Evolutionary conservation across 2,329 filamentous ascomycete genomes (phyloP).

Genomic region (Pseudocercospora ulei): DNA sequence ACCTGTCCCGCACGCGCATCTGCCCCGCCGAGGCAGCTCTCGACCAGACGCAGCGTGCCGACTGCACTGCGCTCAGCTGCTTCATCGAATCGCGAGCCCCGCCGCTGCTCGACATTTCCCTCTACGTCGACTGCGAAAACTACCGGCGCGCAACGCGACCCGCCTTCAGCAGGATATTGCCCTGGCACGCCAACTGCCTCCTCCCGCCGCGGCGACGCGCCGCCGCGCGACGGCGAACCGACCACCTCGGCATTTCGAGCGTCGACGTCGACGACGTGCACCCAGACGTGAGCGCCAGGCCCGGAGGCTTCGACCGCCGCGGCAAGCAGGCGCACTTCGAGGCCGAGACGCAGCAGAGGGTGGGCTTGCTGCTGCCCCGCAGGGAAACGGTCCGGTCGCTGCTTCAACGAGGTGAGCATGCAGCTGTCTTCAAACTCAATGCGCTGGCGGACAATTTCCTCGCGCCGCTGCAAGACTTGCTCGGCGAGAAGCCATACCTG

Average conservation of each 20-base stretch:
- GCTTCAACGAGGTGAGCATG: slow-evolving; percentile 58
- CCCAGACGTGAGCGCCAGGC: slow-evolving; percentile 33
- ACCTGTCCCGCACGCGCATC: slow-evolving; percentile 39
- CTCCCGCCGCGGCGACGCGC: slow-evolving; percentile 64
- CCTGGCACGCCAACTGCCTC: slow-evolving; percentile 82
- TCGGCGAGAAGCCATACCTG: slow-evolving; percentile 48
- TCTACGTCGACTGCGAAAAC: slow-evolving; percentile 85
- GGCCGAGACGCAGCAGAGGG: slow-evolving; percentile 31
- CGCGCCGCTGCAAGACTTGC: slow-evolving; percentile 56
- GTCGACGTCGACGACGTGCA: slow-evolving; percentile 40
- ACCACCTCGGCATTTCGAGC: slow-evolving; percentile 41
- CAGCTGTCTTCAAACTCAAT: slow-evolving; percentile 65
- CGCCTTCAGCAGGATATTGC: slow-evolving; percentile 67
- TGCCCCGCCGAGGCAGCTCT: slow-evolving; percentile 7
- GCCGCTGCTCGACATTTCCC: slow-evolving; percentile 69
- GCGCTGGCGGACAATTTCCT: slow-evolving; percentile 62
- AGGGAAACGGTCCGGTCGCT: slow-evolving; percentile 52
- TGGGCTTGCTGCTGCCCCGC: slow-evolving; percentile 47
- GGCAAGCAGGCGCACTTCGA: slow-evolving; percentile 30
- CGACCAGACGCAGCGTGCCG: slow-evolving; percentile 25
- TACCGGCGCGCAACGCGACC: slow-evolving; percentile 69
- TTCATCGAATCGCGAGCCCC: slow-evolving; percentile 67
- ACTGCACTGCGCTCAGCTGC: slow-evolving; percentile 36
- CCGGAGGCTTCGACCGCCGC: slow-evolving; percentile 27
- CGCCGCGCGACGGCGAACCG: slow-evolving; percentile 58